Evolutionary conservation across 2,329 filamentous ascomycete genomes (phyloP), one percentile per base, ranked within the genome.

Genomic region (Teratosphaeria pseudoeucalypti): DNA sequence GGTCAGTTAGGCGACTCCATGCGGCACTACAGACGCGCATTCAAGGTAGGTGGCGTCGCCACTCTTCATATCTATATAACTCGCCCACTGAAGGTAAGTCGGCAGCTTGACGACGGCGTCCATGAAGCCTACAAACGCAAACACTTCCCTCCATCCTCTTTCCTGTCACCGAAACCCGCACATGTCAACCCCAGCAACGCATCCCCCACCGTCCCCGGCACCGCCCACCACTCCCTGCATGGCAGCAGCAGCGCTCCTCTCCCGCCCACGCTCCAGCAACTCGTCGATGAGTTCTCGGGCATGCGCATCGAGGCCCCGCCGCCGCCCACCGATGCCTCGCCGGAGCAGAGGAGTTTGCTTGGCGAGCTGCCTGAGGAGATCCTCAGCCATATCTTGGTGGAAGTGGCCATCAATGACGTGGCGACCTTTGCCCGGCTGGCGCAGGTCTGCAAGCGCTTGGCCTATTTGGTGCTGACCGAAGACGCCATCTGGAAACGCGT

Each of bases 1-100:
- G 94, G 94, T 0, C 94, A 85, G 63, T 79, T 97, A 56, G 91
- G 92, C 5, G 92, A 97, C 63, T 97, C 92, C 71, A 73, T 99
- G 58, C 85, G 83, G 64, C 81, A 95, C 56, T 99, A 99, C 73
- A 85, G 94, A 54, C 91, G 88, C 73, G 94, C 94, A 0, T 97
- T 95, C 73, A 85, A 87, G 72, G 90, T 92, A 75, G 60, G 80
- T 69, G 56, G 1, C 23, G 23, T 55, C 43, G 47, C 43, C 54
- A 34, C 34, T 54, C 55, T 54, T 39, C 29, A 26, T 5, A 57
- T 34, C 32, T 5, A 57, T 34, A 29, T 52, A 19, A n/a, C 43
- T 70, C 64, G 68, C 70, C 63, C 5, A 19, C 43, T 49, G 43
- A 49, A 72, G 67, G 62, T 68, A 67, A 60, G 68, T 68, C 19